Base-by-base conservation (phyloP, 768 basidiomycete species). In the Rhizopogon rudus region DNA sequence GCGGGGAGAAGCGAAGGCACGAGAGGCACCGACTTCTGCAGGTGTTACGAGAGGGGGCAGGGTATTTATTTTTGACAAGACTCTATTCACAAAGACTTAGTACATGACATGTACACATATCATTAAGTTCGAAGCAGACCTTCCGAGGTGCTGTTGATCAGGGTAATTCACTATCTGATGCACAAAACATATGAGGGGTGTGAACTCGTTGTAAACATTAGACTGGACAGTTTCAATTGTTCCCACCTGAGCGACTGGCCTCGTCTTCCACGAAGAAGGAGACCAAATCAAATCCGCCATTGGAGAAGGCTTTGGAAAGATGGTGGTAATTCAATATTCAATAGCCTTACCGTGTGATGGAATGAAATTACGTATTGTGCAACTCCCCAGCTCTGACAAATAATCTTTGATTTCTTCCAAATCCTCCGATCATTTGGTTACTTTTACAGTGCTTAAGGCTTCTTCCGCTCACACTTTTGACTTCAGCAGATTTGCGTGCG, bases 1-100 rank as follows among this genome's bases (percentile, higher is more conserved):
- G 53, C 16, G 35, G n/a, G 45, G 12, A 41, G 43, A n/a, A n/a
- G 16, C 6, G n/a, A 31, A 25, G n/a, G 16, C 7, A 1, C 16
- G 8, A 51, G 40, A 10, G n/a, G 43, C 12, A 62, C 79, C 52
- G 46, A 95, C 95, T 83, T 99, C 97, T 44, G 89, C 85, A 0
- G 93, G 88, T 0, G 93, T 91, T 3, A 98, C 97, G 3, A 99
- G 75, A 20, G 95, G 96, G 6, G 97, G 97, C 3, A 99, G 74
- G 6, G 76, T 77, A 35, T 75, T 71, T 43, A 98, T 81, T 73
- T 93, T 93, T 12, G 73, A 70, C n/a, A 96, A 75, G 5, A 94
- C 88, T 56, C 90, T 93, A 57, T 57, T 39, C 1, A 29, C 37
- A 52, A 50, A 20, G n/a, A n/a, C 35, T 45, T 3, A 44, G 39